A percentile compares a stretch with the other conserved stretches of the same genome.
These are phyloP conservation scores for Plasmodium adleri DNA, from an alignment of 169 alveolate genomes.

Conservation along the genomic window DNA sequence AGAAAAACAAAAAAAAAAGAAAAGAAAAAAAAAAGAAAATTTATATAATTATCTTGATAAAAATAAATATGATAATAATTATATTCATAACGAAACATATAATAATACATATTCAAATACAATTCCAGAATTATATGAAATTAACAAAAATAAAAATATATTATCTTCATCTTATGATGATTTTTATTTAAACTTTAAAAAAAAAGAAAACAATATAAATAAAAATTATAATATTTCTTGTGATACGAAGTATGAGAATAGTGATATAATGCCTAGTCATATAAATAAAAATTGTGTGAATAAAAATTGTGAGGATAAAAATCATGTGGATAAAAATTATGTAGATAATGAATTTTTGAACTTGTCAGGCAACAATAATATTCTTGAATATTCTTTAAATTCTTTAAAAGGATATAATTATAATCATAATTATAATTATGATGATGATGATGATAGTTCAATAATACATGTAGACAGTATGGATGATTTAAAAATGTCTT, in stretches of 20 bases:
- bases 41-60: too few relatives aligned
- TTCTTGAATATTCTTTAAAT: not conserved
- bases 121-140: too few relatives aligned
- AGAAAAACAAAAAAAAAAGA: constrained; percentile 3
- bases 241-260: too few relatives aligned
- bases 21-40: constrained; percentile 12
- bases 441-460: not conserved
- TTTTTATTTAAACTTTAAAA: too few relatives aligned
- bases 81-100: too few relatives aligned
- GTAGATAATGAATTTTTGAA: not conserved
- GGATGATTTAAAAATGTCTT: not conserved
- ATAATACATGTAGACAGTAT: constrained; percentile 4
- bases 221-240: too few relatives aligned
- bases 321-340: not conserved
- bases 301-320: not conserved
- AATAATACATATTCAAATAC: too few relatives aligned
- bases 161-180: too few relatives aligned
- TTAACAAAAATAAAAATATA: too few relatives aligned
- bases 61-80: too few relatives aligned
- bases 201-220: too few relatives aligned
- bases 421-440: not conserved
- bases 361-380: not conserved
- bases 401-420: constrained; percentile 3
- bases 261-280: too few relatives aligned
- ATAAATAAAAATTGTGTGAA: not conserved